These are phyloP conservation scores for Cicer cuneatum DNA, from an alignment of 306 rosid genomes.

Conservation along the genomic window DNA sequence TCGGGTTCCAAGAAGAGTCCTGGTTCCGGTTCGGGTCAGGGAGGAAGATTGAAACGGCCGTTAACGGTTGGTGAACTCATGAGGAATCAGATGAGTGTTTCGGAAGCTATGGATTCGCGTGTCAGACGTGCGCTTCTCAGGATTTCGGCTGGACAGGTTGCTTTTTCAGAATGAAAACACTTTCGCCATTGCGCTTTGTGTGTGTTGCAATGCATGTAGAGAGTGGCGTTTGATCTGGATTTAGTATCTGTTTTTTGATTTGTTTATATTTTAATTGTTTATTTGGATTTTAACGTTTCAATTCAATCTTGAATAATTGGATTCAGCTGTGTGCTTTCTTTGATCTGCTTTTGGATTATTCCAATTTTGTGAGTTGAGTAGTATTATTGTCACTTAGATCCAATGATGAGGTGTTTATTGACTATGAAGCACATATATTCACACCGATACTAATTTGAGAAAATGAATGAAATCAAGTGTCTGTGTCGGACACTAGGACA, in stretches of 20 bases:
- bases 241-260: conserved; percentile 11
- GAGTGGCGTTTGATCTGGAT: conserved; percentile 43
- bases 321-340: neutral
- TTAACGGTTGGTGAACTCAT: conserved; percentile 94
- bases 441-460: too few relatives aligned
- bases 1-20: conserved; percentile 88
- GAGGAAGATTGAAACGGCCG: conserved; percentile 62
- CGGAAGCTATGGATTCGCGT: conserved; percentile 91
- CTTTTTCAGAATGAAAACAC: neutral
- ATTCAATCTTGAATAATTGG: neutral
- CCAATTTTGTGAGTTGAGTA: conserved; percentile 16
- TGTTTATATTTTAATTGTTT: neutral
- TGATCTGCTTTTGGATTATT: conserved; percentile 44
- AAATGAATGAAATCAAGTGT: too few relatives aligned
- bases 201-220: conserved; percentile 35
- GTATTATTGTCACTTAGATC: conserved; percentile 44
- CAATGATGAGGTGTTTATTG: neutral
- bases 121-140: conserved; percentile 86
- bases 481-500: too few relatives aligned
- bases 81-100: conserved; percentile 96
- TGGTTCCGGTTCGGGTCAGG: conserved; percentile 65
- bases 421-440: too few relatives aligned
- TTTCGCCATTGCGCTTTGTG: neutral
- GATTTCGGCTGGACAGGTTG: conserved; percentile 93
- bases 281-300: neutral